A percentile compares a stretch with the other conserved stretches of the same genome.
Conservation (phyloP, 176 grass and related monocot species). For the Musa schizocarpa region DNA sequence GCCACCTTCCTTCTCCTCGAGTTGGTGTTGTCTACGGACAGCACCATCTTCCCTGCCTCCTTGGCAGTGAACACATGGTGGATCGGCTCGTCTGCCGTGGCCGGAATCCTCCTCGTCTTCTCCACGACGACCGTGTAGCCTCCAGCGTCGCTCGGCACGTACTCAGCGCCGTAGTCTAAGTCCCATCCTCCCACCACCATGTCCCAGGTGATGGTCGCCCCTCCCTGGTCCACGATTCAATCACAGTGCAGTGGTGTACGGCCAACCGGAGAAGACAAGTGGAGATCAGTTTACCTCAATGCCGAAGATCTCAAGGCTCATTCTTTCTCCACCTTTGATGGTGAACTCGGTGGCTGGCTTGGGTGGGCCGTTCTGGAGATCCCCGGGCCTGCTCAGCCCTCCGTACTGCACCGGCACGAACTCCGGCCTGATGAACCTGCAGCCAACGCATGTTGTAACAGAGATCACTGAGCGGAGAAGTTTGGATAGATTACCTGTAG, state of each 20-base stretch:
- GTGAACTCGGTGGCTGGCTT: slow-evolving; percentile 97
- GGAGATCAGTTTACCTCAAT: slow-evolving; percentile 54
- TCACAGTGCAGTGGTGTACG: no score
- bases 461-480: neutral
- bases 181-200: slow-evolving; percentile 86
- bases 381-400: slow-evolving; percentile 63
- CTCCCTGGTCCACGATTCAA: slow-evolving; percentile 35
- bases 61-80: slow-evolving; percentile 68
- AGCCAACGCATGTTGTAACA: neutral
- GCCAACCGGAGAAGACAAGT: neutral
- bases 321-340: slow-evolving; percentile 87
- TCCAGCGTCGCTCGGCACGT: slow-evolving; percentile 51
- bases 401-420: slow-evolving; percentile 89
- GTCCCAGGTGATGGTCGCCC: slow-evolving; percentile 87
- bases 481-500: slow-evolving; percentile 44
- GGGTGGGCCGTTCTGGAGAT: slow-evolving; percentile 75
- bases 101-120: slow-evolving; percentile 50
- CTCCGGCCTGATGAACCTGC: slow-evolving; percentile 84
- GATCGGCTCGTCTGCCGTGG: slow-evolving; percentile 51
- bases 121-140: slow-evolving; percentile 81
- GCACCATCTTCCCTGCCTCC: slow-evolving; percentile 86
- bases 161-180: slow-evolving; percentile 87
- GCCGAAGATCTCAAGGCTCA: slow-evolving; percentile 96
- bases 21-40: slow-evolving; percentile 74
- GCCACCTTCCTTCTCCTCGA: slow-evolving; percentile 89